Base-by-base conservation (phyloP, 164 flowering plant species). In the Macadamia tetraphylla region DNA sequence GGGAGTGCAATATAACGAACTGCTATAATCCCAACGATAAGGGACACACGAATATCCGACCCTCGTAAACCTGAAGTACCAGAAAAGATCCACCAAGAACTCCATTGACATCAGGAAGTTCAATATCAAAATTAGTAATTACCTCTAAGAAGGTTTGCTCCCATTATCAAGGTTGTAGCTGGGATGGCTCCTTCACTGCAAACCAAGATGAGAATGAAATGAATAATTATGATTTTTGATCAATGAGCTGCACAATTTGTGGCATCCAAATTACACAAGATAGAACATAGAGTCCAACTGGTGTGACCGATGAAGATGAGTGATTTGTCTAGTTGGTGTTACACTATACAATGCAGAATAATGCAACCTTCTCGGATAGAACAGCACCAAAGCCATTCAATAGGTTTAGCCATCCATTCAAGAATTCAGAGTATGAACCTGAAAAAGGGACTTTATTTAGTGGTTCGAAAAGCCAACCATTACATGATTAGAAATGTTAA, bases 101-200 rank as follows among this genome's bases (percentile, higher is more conserved):
- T 32, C 13, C 72, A 70, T 6, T 14, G 55, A 10, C 29, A 46
- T 11, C 65, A 69, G n/a, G 32, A 23, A 32, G 18, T 58, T 11
- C 52, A 55, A 65, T 23, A n/a, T 15, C 0, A 62, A 35, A 18
- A 13, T 58, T 3, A 57, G 57, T 30, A 1, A 58, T 51, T 79
- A 86, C 96, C 96, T 69, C 76, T 85, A 6, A 80, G 71, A 48
- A 90, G 92, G 76, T 90, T 90, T 44, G 78, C 95, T 62, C 95
- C 95, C 60, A 89, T 6, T 29, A 91, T 80, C 46, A 91, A 75
- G 8, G 91, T 86, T 51, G 83, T 6, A 51, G 80, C 42, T 65
- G 97, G 97, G 58, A 89, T 82, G 31, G 95, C 86, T 59, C 84
- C 95, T 63, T 88, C 86, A 68, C 97, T 91, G 85, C 70, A 70